Conservation (phyloP, 352 stramenopile species). For the Phytophthora nicotianae region DNA sequence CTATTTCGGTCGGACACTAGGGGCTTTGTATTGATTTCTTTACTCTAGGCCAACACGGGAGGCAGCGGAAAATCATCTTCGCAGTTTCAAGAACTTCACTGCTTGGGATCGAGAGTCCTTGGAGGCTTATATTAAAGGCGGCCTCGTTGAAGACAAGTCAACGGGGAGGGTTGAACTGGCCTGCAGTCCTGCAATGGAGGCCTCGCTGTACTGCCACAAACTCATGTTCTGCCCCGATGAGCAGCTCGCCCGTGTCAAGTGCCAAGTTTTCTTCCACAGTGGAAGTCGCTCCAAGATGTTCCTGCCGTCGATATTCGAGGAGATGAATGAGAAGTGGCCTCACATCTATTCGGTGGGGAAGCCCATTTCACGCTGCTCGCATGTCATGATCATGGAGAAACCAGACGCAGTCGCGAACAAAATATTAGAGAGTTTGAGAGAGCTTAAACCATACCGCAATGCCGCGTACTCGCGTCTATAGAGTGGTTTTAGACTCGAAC, state of each 20-base stretch:
- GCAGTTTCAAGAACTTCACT: slow-evolving; percentile 26
- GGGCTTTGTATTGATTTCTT: neutral
- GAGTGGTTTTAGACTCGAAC: neutral
- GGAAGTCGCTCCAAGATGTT: slow-evolving; percentile 30
- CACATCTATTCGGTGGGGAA: slow-evolving; percentile 34
- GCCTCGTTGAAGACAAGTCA: slow-evolving; percentile 14
- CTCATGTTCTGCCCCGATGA: slow-evolving; percentile 29
- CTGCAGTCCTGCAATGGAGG: slow-evolving; percentile 43
- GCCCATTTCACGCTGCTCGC: slow-evolving; percentile 33
- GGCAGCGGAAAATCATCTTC: slow-evolving; percentile 34
- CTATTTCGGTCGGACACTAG: neutral
- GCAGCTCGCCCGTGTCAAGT: slow-evolving; percentile 22
- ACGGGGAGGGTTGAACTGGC: slow-evolving; percentile 23
- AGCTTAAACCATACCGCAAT: slow-evolving; percentile 22
- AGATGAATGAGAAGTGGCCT: slow-evolving; percentile 29
- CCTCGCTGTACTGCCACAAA: slow-evolving; percentile 33
- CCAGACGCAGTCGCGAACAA: slow-evolving; percentile 28
- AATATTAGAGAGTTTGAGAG: slow-evolving; percentile 35
- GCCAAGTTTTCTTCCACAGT: slow-evolving; percentile 24
- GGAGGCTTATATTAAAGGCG: slow-evolving; percentile 29
- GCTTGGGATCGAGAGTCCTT: slow-evolving; percentile 36
- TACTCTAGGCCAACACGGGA: slow-evolving; percentile 19
- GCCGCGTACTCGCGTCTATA: slow-evolving; percentile 13
- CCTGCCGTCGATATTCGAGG: slow-evolving; percentile 14
- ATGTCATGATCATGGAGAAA: slow-evolving; percentile 49